Evolutionary conservation across 345 rosid species (phyloP).

Genomic region (Salix dunnii): DNA sequence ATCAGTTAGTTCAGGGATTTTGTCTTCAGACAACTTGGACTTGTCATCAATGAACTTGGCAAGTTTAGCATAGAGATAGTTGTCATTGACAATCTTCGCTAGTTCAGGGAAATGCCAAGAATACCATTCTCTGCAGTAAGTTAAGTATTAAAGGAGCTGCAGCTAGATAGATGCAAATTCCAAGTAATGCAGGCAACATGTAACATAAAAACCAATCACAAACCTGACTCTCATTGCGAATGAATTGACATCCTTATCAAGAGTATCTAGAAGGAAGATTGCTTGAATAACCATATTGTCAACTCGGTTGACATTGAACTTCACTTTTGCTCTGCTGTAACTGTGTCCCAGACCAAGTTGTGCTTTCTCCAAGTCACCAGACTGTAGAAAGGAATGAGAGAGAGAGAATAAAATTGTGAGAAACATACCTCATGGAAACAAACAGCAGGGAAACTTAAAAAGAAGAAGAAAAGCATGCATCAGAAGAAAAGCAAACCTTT

Average conservation of each 20-base stretch:
- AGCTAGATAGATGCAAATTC: neutral
- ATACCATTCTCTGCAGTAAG: slow-evolving; percentile 82
- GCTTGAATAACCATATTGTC: slow-evolving; percentile 98
- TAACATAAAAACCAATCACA: slow-evolving; percentile 16
- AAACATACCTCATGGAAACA: neutral
- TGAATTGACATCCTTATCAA: slow-evolving; percentile 86
- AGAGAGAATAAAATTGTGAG: neutral
- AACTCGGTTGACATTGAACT: slow-evolving; percentile 86
- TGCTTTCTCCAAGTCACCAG: slow-evolving; percentile 86
- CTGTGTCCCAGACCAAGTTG: slow-evolving; percentile 96
- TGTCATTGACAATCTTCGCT: slow-evolving; percentile 89
- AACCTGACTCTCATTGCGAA: slow-evolving; percentile 94
- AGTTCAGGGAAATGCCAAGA: slow-evolving; percentile 98
- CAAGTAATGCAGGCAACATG: neutral
- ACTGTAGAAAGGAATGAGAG: slow-evolving; percentile 34
- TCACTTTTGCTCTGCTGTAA: slow-evolving; percentile 94
- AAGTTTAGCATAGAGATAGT: slow-evolving; percentile 75
- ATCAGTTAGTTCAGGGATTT: slow-evolving; percentile 57
- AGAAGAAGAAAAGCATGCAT: neutral
- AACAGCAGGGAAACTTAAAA: neutral
- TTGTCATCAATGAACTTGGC: slow-evolving; percentile 70
- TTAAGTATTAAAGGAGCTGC: neutral
- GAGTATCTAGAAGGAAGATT: slow-evolving; percentile 76
- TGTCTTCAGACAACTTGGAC: slow-evolving; percentile 60
- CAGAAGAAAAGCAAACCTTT: slow-evolving; percentile 49